These are phyloP conservation scores for Talaromyces pinophilus DNA, from an alignment of 2,329 filamentous ascomycete genomes.

Conservation along the genomic window DNA sequence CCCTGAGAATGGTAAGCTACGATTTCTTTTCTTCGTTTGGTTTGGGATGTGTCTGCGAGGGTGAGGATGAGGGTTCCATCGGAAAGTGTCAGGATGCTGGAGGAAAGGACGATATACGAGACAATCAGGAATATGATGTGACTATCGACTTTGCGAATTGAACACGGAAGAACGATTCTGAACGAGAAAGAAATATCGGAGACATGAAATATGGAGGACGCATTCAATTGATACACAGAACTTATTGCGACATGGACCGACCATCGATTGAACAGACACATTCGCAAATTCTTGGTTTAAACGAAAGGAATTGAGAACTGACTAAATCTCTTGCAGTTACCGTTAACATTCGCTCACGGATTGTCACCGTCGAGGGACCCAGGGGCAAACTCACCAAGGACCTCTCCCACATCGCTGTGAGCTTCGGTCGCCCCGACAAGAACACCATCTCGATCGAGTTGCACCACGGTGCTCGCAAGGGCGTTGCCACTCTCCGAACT, in stretches of 20 bases:
- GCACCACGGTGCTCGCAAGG: constrained; percentile 98
- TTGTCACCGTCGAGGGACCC: constrained; percentile 96
- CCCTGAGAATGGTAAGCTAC: constrained; percentile 88
- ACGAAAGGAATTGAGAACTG: constrained; percentile 25
- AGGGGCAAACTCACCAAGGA: constrained; percentile 97
- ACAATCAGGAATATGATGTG: neutral
- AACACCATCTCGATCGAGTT: constrained; percentile 93
- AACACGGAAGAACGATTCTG: neutral
- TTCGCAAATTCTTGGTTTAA: neutral
- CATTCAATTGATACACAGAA: neutral
- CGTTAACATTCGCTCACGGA: constrained; percentile 93
- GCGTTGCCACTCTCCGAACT: constrained; percentile 94
- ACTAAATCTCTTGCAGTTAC: constrained; percentile 68
- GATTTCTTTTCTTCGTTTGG: constrained; percentile 1
- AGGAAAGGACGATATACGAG: constrained; percentile 2
- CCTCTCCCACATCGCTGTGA: constrained; percentile 93
- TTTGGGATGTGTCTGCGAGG: constrained; percentile 23
- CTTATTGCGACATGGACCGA: neutral
- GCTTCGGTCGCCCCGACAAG: constrained; percentile 85
- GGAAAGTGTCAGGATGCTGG: neutral
- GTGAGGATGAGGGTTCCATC: neutral
- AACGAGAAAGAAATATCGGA: neutral
- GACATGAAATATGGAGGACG: neutral
- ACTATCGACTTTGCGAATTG: neutral
- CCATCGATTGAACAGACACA: constrained; percentile 1